These are phyloP conservation scores for Candida fluviatilis DNA, from an alignment of 805 yeast genomes.

Conservation along the genomic window DNA sequence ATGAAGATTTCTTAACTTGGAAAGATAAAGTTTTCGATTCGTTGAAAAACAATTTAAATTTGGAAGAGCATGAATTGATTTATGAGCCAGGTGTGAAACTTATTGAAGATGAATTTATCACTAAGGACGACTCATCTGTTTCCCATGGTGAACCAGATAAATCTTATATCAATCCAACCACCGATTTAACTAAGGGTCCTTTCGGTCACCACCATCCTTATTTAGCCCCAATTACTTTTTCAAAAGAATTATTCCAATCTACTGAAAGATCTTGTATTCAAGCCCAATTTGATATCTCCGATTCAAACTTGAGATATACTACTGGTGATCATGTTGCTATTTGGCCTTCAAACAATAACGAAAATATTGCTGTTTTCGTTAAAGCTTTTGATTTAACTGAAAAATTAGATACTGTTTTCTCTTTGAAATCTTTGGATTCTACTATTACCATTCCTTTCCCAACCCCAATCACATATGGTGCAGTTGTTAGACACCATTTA, in stretches of 20 bases:
- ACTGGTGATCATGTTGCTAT: constrained; percentile 96
- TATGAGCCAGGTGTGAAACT: constrained; percentile 68
- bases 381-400: constrained; percentile 55
- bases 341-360: constrained; percentile 88
- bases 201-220: constrained; percentile 80
- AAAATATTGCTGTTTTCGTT: constrained; percentile 64
- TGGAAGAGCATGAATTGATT: constrained; percentile 74
- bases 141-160: constrained; percentile 79
- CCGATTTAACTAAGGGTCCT: constrained; percentile 58
- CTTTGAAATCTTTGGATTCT: constrained; percentile 65
- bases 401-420: constrained; percentile 53
- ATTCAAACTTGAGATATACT: constrained; percentile 71
- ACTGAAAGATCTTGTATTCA: constrained; percentile 78
- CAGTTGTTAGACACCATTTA: constrained; percentile 78
- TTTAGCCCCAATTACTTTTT: constrained; percentile 57
- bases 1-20: constrained; percentile 93
- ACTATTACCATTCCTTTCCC: constrained; percentile 64
- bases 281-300: constrained; percentile 79
- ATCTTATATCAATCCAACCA: constrained; percentile 28
- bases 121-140: constrained; percentile 27
- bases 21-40: constrained; percentile 71
- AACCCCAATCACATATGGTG: constrained; percentile 82
- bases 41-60: constrained; percentile 56
- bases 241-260: constrained; percentile 70
- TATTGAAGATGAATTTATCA: constrained; percentile 28